Conservation (phyloP, 129 eudicot species). For the Ambrosia artemisiifolia region DNA sequence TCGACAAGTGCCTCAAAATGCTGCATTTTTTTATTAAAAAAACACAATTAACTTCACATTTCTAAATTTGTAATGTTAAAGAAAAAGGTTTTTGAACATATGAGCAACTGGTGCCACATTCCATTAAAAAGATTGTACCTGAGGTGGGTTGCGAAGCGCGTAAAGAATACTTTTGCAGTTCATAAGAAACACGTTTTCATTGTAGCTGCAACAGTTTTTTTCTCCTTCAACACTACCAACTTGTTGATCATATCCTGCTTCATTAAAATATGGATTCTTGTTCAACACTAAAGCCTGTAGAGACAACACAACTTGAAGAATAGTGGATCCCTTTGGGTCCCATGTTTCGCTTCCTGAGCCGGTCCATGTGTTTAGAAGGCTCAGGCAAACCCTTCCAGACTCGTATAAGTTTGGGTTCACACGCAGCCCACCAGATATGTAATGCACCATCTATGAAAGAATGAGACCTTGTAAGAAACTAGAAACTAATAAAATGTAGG, state of each 20-base stretch:
- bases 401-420: conserved; percentile 22
- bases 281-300: conserved; percentile 22
- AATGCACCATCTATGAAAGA: conserved; percentile 58
- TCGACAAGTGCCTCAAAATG: conserved; percentile 67
- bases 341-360: conserved; percentile 10
- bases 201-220: conserved; percentile 39
- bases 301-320: conserved; percentile 21
- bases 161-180: conserved; percentile 14
- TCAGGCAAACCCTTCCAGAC: conserved; percentile 18
- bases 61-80: too few species aligned
- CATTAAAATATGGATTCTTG: conserved; percentile 24
- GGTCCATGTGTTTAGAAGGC: conserved; percentile 20
- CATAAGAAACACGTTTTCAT: conserved; percentile 3
- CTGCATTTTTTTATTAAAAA: conserved; percentile 32
- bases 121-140: conserved; percentile 18
- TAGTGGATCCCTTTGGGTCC: conserved; percentile 20
- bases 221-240: conserved; percentile 78
- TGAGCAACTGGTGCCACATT: too few species aligned
- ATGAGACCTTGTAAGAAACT: not conserved
- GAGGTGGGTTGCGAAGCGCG: conserved; percentile 19
- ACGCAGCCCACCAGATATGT: conserved; percentile 46
- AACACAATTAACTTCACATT: too few species aligned
- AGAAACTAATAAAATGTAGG: too few species aligned
- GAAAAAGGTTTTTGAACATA: too few species aligned
- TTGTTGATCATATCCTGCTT: conserved; percentile 64